phyloP scores from a whole-genome alignment of 768 basidiomycete genomes.

The Suillus americanus region DNA sequence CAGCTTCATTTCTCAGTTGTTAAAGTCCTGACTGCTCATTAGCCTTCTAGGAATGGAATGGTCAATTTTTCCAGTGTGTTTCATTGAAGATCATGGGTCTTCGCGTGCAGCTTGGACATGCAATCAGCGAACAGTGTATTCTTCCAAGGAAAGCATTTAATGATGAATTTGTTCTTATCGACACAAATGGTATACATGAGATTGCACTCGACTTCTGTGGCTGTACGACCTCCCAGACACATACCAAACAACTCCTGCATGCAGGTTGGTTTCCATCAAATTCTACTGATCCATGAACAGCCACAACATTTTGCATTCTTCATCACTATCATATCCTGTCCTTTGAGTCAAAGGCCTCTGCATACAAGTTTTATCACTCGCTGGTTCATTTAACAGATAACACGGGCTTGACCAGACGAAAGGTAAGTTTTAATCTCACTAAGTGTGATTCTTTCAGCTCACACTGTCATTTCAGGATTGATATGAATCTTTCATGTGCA shows the following conservation, averaged over 20 bases:
- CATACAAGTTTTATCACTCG: slow-evolving; percentile 31
- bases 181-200: slow-evolving; percentile 23
- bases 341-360: slow-evolving; percentile 32
- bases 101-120: slow-evolving; percentile 25
- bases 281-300: slow-evolving; percentile 23
- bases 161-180: slow-evolving; percentile 28
- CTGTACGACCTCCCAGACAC: slow-evolving; percentile 21
- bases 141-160: slow-evolving; percentile 3
- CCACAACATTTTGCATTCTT: slow-evolving; percentile 30
- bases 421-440: slow-evolving; percentile 8
- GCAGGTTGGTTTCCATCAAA: slow-evolving; percentile 32
- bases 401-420: slow-evolving; percentile 17
- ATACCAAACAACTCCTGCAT: slow-evolving; percentile 34
- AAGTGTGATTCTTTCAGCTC: too few species aligned
- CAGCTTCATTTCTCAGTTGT: neutral
- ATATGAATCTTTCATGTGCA: slow-evolving; percentile 13
- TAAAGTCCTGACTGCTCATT: neutral
- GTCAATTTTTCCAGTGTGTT: slow-evolving; percentile 13
- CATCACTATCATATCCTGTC: slow-evolving; percentile 32
- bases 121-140: slow-evolving; percentile 14
- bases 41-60: slow-evolving; percentile 17
- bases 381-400: slow-evolving; percentile 32
- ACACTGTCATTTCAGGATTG: slow-evolving; percentile 10
- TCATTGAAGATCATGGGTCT: slow-evolving; percentile 23
- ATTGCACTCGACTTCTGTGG: slow-evolving; percentile 31